phyloP scores from a whole-genome alignment of 257 asterid genomes.

The Mitragyna speciosa region DNA sequence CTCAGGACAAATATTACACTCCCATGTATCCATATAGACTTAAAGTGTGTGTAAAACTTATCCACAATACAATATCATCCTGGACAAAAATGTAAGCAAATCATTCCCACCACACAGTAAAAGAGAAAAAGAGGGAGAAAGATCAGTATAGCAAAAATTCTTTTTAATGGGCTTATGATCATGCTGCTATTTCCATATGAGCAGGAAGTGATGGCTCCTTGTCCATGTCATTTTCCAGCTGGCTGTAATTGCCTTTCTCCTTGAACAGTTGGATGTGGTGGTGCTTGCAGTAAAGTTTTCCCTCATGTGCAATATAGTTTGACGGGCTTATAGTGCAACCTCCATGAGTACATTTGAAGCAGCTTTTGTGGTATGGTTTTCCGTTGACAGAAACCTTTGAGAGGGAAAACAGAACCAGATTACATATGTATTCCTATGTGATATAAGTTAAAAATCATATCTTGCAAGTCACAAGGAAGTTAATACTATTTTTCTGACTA shows the following conservation, averaged over 20 bases:
- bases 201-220: slow-evolving; percentile 24
- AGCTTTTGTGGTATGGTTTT: slow-evolving; percentile 61
- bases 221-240: slow-evolving; percentile 42
- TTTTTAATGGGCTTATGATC: slow-evolving; percentile 3
- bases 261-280: slow-evolving; percentile 71
- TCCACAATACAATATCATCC: background rate
- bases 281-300: slow-evolving; percentile 73
- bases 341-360: slow-evolving; percentile 77
- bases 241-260: slow-evolving; percentile 67
- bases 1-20: background rate
- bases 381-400: slow-evolving; percentile 56
- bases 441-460: background rate
- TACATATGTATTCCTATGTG: too few species aligned
- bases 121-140: background rate
- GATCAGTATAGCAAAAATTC: background rate
- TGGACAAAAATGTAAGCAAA: background rate
- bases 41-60: background rate
- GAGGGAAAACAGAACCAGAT: background rate
- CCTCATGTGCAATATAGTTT: slow-evolving; percentile 69
- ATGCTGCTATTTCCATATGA: slow-evolving; percentile 11
- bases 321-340: slow-evolving; percentile 82
- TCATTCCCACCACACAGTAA: background rate
- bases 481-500: background rate
- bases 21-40: background rate
- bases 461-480: background rate